Conservation (phyloP, 306 rosid species). For the Vigna radiata region DNA sequence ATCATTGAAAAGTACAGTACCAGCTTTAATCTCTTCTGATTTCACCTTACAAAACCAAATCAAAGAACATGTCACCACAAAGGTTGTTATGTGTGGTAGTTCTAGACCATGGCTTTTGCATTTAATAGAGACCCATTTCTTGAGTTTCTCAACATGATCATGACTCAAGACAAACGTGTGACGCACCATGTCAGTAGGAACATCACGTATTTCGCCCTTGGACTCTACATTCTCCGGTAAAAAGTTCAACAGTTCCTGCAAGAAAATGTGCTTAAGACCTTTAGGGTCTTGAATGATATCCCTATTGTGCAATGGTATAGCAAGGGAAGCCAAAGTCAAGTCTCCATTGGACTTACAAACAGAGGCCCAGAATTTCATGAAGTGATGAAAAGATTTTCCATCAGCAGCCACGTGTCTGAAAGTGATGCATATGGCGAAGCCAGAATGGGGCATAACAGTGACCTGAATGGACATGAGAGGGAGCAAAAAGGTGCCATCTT, state of each 20-base stretch:
- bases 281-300: slow-evolving; percentile 25
- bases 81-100: slow-evolving; percentile 26
- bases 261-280: not conserved
- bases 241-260: not conserved
- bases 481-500: slow-evolving; percentile 26
- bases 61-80: slow-evolving; percentile 41
- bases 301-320: slow-evolving; percentile 34
- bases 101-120: slow-evolving; percentile 3
- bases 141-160: slow-evolving; percentile 32
- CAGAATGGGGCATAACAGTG: slow-evolving; percentile 29
- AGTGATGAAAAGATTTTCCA: slow-evolving; percentile 43
- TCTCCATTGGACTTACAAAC: slow-evolving; percentile 1
- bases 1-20: not conserved
- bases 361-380: slow-evolving; percentile 43
- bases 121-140: slow-evolving; percentile 17
- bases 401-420: slow-evolving; percentile 35
- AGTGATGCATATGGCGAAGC: slow-evolving; percentile 21
- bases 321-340: not conserved
- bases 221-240: not conserved
- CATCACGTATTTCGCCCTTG: not conserved
- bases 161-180: slow-evolving; percentile 15
- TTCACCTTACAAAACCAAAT: slow-evolving; percentile 39
- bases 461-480: slow-evolving; percentile 43
- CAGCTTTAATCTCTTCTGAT: slow-evolving; percentile 21
- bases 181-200: slow-evolving; percentile 13